Conservation (phyloP, 805 yeast genomes). For the Lachancea thermotolerans region DNA sequence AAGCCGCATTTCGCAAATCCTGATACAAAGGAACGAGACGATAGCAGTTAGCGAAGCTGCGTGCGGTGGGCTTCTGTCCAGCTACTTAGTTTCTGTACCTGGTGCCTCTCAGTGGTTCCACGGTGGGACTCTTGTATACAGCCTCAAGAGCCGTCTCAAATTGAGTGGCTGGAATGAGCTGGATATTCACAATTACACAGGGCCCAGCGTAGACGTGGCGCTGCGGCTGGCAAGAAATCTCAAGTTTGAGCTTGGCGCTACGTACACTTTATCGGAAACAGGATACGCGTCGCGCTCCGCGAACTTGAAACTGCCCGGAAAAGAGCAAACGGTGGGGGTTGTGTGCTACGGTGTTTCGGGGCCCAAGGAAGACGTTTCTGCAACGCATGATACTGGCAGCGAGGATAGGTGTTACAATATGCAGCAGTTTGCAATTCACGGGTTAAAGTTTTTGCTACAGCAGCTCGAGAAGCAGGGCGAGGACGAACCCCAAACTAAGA, state of each 20-base stretch:
- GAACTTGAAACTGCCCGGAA: conserved; percentile 31
- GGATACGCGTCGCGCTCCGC: conserved; percentile 76
- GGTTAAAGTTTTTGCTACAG: conserved; percentile 53
- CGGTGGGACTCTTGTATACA: conserved; percentile 78
- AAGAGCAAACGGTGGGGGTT: conserved; percentile 45
- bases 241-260: conserved; percentile 73
- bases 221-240: conserved; percentile 70
- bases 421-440: conserved; percentile 66
- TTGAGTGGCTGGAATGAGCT: conserved; percentile 71
- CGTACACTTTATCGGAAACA: conserved; percentile 75
- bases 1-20: conserved; percentile 47
- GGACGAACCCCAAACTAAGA: neutral
- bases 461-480: conserved; percentile 31
- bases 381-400: conserved; percentile 38
- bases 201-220: conserved; percentile 74
- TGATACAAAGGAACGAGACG: conserved; percentile 51
- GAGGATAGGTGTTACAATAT: conserved; percentile 58
- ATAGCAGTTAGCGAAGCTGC: conserved; percentile 82
- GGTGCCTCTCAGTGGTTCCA: conserved; percentile 81
- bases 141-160: conserved; percentile 65
- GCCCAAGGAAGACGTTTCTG: conserved; percentile 49
- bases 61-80: conserved; percentile 80
- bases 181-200: conserved; percentile 68
- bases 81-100: conserved; percentile 73
- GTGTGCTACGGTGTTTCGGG: conserved; percentile 69